These are phyloP conservation scores for Wickerhamiella galacta DNA, from an alignment of 805 yeast species.

Conservation along the genomic window DNA sequence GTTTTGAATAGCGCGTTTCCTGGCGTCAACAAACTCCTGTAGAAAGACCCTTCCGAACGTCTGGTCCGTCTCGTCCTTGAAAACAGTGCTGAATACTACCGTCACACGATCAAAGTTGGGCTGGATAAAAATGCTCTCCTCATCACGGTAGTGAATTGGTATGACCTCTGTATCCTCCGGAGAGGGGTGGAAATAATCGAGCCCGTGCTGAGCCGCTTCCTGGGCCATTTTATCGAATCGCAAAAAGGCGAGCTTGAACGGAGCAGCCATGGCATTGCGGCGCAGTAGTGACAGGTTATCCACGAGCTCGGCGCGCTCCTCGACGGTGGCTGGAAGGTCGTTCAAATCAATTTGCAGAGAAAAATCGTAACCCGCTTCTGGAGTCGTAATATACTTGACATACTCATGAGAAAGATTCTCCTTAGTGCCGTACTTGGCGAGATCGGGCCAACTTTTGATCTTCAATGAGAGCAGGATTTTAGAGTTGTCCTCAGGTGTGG, in stretches of 20 bases:
- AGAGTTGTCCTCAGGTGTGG: constrained; percentile 66
- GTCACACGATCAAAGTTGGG: constrained; percentile 95
- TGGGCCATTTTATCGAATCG: constrained; percentile 55
- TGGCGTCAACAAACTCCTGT: constrained; percentile 81
- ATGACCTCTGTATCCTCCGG: constrained; percentile 39
- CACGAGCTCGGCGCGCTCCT: constrained; percentile 37
- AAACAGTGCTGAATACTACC: constrained; percentile 83
- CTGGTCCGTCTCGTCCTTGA: constrained; percentile 93
- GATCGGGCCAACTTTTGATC: constrained; percentile 64
- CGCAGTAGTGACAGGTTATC: constrained; percentile 58
- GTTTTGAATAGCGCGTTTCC: constrained; percentile 87
- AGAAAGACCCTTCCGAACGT: constrained; percentile 23
- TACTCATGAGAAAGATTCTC: constrained; percentile 31
- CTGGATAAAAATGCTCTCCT: constrained; percentile 76
- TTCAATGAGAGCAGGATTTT: constrained; percentile 49
- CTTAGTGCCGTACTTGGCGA: constrained; percentile 41
- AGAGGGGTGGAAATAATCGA: constrained; percentile 26
- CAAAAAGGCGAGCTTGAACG: constrained; percentile 72
- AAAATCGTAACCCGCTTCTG: constrained; percentile 71
- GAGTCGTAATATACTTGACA: constrained; percentile 31
- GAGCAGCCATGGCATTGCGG: constrained; percentile 80
- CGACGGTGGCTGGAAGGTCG: constrained; percentile 24
- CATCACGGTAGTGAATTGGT: constrained; percentile 75
- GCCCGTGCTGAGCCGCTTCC: constrained; percentile 22
- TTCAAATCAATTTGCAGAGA: constrained; percentile 52